These are phyloP conservation scores for Didymella lethalis DNA, from an alignment of 2,329 filamentous ascomycete genomes.

Conservation along the genomic window DNA sequence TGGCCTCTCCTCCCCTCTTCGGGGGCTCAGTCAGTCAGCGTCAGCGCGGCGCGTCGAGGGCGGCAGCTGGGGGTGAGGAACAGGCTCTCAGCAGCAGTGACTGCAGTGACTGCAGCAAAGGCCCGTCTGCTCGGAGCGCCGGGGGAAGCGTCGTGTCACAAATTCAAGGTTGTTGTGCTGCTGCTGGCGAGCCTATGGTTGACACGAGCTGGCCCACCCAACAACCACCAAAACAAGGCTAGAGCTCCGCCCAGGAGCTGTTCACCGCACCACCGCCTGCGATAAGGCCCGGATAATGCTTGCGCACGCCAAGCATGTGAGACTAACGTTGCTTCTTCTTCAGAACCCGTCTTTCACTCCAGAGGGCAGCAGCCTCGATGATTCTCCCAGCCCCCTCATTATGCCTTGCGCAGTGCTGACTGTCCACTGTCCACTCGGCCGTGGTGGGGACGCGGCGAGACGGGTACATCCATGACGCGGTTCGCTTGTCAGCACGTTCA, in stretches of 20 bases:
- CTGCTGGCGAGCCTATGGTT: constrained; percentile 16
- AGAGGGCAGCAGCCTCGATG: not conserved
- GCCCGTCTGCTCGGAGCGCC: constrained; percentile 7
- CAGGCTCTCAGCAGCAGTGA: not conserved
- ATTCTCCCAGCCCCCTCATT: constrained; percentile 9
- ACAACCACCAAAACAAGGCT: constrained; percentile 12
- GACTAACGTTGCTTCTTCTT: not conserved
- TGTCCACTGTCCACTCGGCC: not conserved
- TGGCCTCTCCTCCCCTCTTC: constrained; percentile 14
- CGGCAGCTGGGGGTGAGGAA: not conserved
- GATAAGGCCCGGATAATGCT: constrained; percentile 8
- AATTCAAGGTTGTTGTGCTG: constrained; percentile 15
- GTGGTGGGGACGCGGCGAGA: constrained; percentile 1
- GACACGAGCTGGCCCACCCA: constrained; percentile 7
- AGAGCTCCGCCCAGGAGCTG: not conserved
- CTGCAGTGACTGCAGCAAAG: not conserved
- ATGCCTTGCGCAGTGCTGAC: constrained; percentile 5
- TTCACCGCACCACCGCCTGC: not conserved
- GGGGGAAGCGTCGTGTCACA: constrained; percentile 6
- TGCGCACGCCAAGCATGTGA: not conserved
- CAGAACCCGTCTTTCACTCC: not conserved
- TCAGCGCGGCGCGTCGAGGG: not conserved
- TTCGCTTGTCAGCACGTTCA: constrained; percentile 13
- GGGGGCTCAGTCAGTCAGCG: constrained; percentile 15
- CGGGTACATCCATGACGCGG: constrained; percentile 13